Base-by-base conservation (phyloP, 2,329 filamentous ascomycete species). In the Esteya vermicola region DNA sequence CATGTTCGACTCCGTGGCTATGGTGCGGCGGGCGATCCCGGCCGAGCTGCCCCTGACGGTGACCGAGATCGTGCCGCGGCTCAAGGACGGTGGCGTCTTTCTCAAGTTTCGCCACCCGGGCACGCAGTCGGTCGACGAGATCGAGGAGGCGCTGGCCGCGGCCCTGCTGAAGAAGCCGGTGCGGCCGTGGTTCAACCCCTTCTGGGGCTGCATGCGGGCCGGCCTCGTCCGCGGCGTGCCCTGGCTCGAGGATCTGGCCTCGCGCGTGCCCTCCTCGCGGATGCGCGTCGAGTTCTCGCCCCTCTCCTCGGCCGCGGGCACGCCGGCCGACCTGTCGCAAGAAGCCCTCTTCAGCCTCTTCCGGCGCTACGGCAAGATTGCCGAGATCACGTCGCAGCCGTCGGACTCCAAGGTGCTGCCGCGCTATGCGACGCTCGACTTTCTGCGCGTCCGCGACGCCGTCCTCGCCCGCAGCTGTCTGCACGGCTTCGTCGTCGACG, bases 61-160 rank as follows among this genome's bases (percentile, higher is more conserved):
- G 35, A 83, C 78, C 4, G 81, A 93, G 52, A 79, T 95, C 14
- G 58, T 95, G 16, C 86, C 88, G 0, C 72, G 86, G 4, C 66
- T 93, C 22, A 88, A 93, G 51, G 91, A 98, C 54, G 91, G 91
- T 14, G 91, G 91, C 12, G 85, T 85, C 1, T 96, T 93, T 55
- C 78, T 96, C 56, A 95, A 93, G 57, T 86, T 93, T 54, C 70
- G 69, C 14, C 73, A 68, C 39, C 58, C 62, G 30, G 45, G 56
- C 1, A 57, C 55, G 10, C 50, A 61, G 9, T 54, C 59, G 4
- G 52, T 60, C 3, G 55, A 61, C 35, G 51, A 66, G 36, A 53
- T 70, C 36, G 65, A 70, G 52, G 53, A 63, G 18, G 66, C 64
- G 3, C 61, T 94, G 4, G 63, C 70, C 20, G 62, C 73, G 25